These are phyloP conservation scores for sorghum (Sorghum bicolor) DNA, from an alignment of 176 grass and related monocot genomes.

Conservation along the genomic window DNA sequence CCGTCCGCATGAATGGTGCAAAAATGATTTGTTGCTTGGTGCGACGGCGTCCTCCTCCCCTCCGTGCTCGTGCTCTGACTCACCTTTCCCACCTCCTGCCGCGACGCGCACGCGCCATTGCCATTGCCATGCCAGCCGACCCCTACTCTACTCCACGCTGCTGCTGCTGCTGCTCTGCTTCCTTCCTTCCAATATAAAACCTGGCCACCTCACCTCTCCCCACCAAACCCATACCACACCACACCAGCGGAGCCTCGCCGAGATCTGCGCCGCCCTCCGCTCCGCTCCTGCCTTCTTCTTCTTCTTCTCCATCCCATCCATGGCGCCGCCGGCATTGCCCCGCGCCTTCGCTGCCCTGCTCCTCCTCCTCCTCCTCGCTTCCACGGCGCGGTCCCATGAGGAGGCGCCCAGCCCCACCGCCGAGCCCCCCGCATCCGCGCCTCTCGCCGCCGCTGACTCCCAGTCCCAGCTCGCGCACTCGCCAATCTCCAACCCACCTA, in stretches of 20 bases:
- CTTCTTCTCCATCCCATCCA: background rate
- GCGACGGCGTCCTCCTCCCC: background rate
- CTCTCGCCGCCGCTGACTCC: background rate
- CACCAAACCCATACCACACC: background rate
- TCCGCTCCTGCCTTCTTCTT: background rate
- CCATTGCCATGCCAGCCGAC: background rate
- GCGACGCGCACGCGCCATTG: too few species aligned
- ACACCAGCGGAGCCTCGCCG: background rate
- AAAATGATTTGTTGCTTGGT: constrained; percentile 11
- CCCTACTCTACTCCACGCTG: background rate
- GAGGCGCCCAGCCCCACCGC: background rate
- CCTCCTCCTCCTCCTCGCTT: background rate
- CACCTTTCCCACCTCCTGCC: background rate
- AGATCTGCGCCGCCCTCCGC: constrained; percentile 17
- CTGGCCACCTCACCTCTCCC: background rate
- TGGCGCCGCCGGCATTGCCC: constrained; percentile 31
- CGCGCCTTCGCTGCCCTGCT: background rate
- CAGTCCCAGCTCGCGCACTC: background rate
- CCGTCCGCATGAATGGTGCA: too few species aligned
- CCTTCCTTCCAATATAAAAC: background rate
- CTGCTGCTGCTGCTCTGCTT: too few species aligned
- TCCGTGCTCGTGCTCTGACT: too few species aligned
- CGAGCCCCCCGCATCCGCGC: background rate
- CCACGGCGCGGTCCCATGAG: constrained; percentile 12
- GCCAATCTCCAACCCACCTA: constrained; percentile 8